Evolutionary conservation across 2,329 filamentous ascomycete genomes (phyloP).

Genomic region (Ophiostoma sp.): DNA sequence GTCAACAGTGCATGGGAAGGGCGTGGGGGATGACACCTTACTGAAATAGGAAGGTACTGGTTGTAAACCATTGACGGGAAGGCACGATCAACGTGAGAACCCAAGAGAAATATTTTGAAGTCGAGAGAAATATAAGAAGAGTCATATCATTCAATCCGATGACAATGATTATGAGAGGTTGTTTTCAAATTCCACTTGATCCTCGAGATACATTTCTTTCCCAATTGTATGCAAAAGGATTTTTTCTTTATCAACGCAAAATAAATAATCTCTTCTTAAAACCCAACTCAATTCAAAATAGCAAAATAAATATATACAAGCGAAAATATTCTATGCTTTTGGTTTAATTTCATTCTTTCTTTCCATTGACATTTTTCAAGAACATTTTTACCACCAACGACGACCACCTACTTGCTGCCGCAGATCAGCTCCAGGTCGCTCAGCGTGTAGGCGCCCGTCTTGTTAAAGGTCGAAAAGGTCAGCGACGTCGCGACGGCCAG

Average conservation of each 20-base stretch:
- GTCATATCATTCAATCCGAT: background rate
- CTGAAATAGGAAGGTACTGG: background rate
- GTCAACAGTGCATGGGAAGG: slow-evolving; percentile 8
- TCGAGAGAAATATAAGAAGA: background rate
- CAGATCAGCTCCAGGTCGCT: slow-evolving; percentile 29
- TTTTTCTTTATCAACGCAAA: too few species aligned
- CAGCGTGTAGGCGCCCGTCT: slow-evolving; percentile 24
- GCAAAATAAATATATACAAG: background rate
- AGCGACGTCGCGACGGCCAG: slow-evolving; percentile 25
- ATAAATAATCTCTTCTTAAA: too few species aligned
- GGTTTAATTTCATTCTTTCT: background rate
- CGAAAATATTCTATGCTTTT: background rate
- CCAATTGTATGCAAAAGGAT: too few species aligned
- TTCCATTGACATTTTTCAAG: background rate
- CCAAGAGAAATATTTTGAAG: background rate
- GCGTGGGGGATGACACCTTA: background rate
- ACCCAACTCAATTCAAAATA: background rate
- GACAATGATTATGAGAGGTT: too few species aligned
- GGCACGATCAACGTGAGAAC: background rate
- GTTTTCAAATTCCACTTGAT: too few species aligned
- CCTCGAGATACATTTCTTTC: too few species aligned
- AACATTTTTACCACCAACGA: background rate
- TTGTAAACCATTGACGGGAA: background rate
- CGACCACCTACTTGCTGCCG: background rate
- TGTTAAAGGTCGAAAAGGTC: slow-evolving; percentile 27